Base-by-base conservation (phyloP, 75 land plant species). In the Sequoiadendron giganteum region DNA sequence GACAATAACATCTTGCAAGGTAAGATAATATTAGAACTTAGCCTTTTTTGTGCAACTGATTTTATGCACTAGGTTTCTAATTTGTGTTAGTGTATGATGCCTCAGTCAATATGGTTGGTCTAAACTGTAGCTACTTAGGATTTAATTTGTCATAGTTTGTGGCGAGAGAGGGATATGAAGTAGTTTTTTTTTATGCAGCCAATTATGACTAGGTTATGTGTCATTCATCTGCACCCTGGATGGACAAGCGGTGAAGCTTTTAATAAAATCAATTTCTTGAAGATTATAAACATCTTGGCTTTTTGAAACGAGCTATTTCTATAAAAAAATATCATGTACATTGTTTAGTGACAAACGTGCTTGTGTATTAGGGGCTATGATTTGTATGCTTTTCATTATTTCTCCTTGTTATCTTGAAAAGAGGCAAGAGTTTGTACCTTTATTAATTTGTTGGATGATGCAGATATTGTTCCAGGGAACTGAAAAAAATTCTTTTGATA, bases 1-100 rank as follows among this genome's bases (percentile, higher is more conserved):
- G 48, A 89, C 95, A 15, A 96, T 97, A 34, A 93, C 95, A 15
- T 97, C 98, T 2, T 97, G 95, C 96, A 97, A 97, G 94, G 98
- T 97, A 80, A 75, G 55, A 28, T 54, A 34, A 6, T 52, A 38
- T 15, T 87, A 36, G n/a, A 47, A 10, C 52, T 48, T 86, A 84
- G 47, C 28, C 45, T 85, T 0, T 39, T 52, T 36, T 7, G 80
- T 65, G 43, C 10, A 72, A 16, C 76, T 14, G 83, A 52, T 68
- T 28, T 6, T 42, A 76, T 78, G 65, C 73, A 56, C 34, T 73
- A 73, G 77, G 10, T 73, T 73, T 73, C 34, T 32, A 32, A 73
- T 75, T 5, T 70, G 8, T 5, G 39, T 34, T 75, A 32, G 11
- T 34, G 11, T 68, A 68, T 8, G 38, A 75, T 32, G 38, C 38